These are phyloP conservation scores for Aechmea fasciata DNA, from an alignment of 176 grass and related monocot genomes.

Conservation along the genomic window DNA sequence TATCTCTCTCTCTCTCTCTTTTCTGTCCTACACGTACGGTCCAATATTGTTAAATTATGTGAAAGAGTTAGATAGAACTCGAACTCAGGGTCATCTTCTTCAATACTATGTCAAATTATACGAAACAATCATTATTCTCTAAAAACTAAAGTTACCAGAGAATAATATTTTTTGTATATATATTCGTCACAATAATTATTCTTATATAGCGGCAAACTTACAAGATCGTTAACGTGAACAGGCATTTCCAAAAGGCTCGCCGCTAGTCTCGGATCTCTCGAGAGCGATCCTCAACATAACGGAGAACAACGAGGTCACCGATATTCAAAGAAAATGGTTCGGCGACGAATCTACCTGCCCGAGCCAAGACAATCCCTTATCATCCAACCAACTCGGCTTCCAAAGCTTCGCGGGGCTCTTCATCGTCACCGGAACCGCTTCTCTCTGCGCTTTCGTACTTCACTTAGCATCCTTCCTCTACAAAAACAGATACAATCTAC, in stretches of 20 bases:
- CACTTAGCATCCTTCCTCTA: slow-evolving; percentile 8
- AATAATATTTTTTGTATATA: not conserved
- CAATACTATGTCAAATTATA: too few relatives aligned
- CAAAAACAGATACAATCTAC: slow-evolving; percentile 5
- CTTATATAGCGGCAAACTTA: not conserved
- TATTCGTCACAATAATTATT: not conserved
- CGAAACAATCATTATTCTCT: not conserved
- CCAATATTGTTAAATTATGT: not conserved
- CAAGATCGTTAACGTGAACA: slow-evolving; percentile 1
- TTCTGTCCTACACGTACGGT: not conserved
- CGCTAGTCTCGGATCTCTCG: slow-evolving; percentile 27
- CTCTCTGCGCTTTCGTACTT: slow-evolving; percentile 9
- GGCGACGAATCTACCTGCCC: slow-evolving; percentile 18
- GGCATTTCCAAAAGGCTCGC: slow-evolving; percentile 33
- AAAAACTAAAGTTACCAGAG: not conserved
- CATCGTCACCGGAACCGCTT: slow-evolving; percentile 29
- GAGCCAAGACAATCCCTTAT: slow-evolving; percentile 2
- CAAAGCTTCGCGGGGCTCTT: slow-evolving; percentile 41
- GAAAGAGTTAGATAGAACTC: too few relatives aligned
- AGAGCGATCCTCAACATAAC: slow-evolving; percentile 50
- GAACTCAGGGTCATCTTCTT: too few relatives aligned
- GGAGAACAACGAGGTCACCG: slow-evolving; percentile 23
- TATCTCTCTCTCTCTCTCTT: not conserved
- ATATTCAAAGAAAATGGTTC: slow-evolving; percentile 42
- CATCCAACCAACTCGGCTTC: slow-evolving; percentile 28